A percentile compares a stretch with the other conserved stretches of the same genome.
Conservation (phyloP, 805 yeast species). For the Yueomyces sp. region DNA sequence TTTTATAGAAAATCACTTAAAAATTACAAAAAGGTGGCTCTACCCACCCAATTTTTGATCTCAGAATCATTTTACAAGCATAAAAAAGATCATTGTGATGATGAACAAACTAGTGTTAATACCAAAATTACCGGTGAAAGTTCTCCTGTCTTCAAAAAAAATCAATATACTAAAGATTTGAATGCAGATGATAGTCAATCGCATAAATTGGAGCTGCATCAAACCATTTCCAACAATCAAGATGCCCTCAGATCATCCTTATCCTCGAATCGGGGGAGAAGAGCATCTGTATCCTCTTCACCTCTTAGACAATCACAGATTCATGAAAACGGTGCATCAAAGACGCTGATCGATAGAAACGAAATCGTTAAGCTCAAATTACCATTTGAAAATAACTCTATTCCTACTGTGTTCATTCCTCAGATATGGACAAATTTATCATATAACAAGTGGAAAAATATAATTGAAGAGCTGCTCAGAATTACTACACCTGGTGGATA, state of each 20-base stretch:
- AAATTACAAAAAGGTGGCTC: constrained; percentile 13
- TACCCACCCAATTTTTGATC: constrained; percentile 15
- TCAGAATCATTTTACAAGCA: background rate
- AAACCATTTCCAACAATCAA: background rate
- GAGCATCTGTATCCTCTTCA: too few species aligned
- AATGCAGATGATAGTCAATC: background rate
- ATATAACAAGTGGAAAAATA: constrained; percentile 16
- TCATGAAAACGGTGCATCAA: background rate
- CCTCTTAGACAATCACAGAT: too few species aligned
- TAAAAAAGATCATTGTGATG: too few species aligned
- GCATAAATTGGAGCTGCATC: background rate
- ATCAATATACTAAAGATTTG: too few species aligned
- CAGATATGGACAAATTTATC: constrained; percentile 16
- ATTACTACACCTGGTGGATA: constrained; percentile 21
- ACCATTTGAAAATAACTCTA: constrained; percentile 15
- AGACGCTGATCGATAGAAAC: background rate
- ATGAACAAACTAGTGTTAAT: too few species aligned
- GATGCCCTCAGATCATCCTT: too few species aligned
- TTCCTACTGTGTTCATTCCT: constrained; percentile 18
- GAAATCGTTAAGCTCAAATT: constrained; percentile 13
- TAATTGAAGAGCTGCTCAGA: constrained; percentile 17
- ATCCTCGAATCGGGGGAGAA: too few species aligned
- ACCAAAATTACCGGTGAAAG: too few species aligned
- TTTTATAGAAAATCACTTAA: constrained; percentile 11
- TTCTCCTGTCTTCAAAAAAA: too few species aligned